Evolutionary conservation across 2,329 filamentous ascomycete species (phyloP), one percentile per base, ranked within the genome.

Genomic region (Aspergillus ochraceoroseus): DNA sequence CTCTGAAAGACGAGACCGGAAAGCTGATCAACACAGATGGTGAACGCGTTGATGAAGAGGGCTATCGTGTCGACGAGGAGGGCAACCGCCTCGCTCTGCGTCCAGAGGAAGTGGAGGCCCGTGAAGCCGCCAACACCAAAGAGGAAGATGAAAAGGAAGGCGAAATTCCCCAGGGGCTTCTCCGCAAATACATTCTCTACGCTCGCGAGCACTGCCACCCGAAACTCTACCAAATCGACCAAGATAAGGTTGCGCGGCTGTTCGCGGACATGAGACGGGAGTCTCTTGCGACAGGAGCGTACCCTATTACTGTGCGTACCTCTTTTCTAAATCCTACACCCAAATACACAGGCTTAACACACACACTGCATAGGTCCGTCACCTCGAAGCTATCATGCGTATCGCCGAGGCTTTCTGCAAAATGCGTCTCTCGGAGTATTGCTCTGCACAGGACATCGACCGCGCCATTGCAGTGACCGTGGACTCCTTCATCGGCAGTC

Each of bases 351-450:
- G 5, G 13, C 12, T 33, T 29, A 49, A 23, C 46, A 41, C 37
- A 36, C 11, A 19, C 25, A 17, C 14, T 12, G 13, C 12, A 32
- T 51, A 95, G 88, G 87, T 95, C 51, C 89, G 92, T 72, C 92
- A 98, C 70, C 74, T 98, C 22, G 92, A 98, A 75, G 90, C 90
- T 48, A 95, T 96, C 59, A 94, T 98, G 71, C 87, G 92, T 59
- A 94, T 94, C 59, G 83, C 82, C 42, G 92, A 98, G 65, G 72
- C 89, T 0, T 98, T 98, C 70, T 94, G 86, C 67, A 90, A 94
- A 59, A 98, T 98, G 92, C 84, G 92, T 9, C 74, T 98, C n/a
- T 92, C 86, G 0, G 92, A 98, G 53, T 96, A 95, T 71, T 95
- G 90, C 66, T 83, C 84, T 4, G 70, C 85, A 1, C 79, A 85